These are phyloP conservation scores for Castanea mollissima DNA, from an alignment of 306 rosid genomes.

Conservation along the genomic window DNA sequence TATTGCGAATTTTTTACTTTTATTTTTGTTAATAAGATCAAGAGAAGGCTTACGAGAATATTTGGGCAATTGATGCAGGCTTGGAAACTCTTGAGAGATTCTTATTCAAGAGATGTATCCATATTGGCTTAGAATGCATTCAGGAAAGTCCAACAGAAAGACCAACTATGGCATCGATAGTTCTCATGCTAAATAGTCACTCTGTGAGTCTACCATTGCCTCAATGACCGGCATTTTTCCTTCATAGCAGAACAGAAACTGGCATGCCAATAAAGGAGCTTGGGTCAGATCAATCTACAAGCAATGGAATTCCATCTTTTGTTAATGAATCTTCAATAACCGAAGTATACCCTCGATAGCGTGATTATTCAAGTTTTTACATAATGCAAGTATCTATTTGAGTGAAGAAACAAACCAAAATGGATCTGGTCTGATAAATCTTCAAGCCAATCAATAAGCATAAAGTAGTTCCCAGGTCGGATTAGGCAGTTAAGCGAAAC, in stretches of 20 bases:
- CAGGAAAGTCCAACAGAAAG: constrained; percentile 44
- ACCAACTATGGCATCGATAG: background rate
- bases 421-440: too few species aligned
- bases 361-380: background rate
- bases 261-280: constrained; percentile 1
- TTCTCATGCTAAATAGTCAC: background rate
- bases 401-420: too few species aligned
- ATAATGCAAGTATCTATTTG: too few species aligned
- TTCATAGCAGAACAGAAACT: too few species aligned
- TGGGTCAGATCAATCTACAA: background rate
- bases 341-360: constrained; percentile 20
- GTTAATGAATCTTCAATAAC: too few species aligned
- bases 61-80: background rate
- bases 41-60: too few species aligned
- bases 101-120: constrained; percentile 50
- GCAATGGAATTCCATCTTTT: too few species aligned
- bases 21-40: too few species aligned
- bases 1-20: background rate
- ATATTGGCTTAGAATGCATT: constrained; percentile 45
- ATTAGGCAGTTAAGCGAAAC: too few species aligned
- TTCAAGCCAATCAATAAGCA: too few species aligned
- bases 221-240: constrained; percentile 27
- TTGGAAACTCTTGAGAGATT: constrained; percentile 27
- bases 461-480: too few species aligned
- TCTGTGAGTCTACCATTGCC: background rate